Percentiles rank a stretch among this genome's conserved stretches.
phyloP scores from a whole-genome alignment of 1,284 basidiomycete genomes.

The Moesziomyces parantarcticus region DNA sequence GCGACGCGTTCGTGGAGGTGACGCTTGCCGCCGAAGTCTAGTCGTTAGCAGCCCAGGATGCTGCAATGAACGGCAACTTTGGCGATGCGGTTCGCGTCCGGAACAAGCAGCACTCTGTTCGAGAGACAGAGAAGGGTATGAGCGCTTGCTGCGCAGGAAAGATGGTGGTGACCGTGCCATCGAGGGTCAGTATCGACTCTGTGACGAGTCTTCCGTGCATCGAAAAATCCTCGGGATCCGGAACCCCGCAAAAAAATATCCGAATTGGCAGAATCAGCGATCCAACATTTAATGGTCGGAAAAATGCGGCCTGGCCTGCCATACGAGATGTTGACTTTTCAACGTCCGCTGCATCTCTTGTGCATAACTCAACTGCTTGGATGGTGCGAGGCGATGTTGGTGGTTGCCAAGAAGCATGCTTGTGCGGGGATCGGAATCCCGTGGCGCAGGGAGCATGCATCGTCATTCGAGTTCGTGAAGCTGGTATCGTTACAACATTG shows the following conservation, averaged over 20 bases:
- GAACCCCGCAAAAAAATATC: not conserved
- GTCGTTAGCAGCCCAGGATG: not conserved
- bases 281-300: not conserved
- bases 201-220: slow-evolving; percentile 14
- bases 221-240: slow-evolving; percentile 33
- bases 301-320: not conserved
- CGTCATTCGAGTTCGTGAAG: slow-evolving; percentile 16
- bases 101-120: too few species aligned
- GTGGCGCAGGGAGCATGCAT: not conserved
- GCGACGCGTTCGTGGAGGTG: too few species aligned
- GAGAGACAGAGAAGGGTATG: not conserved
- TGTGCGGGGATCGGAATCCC: too few species aligned
- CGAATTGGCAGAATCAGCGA: not conserved
- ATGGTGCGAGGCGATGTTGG: too few species aligned
- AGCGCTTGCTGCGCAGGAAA: not conserved
- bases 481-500: slow-evolving; percentile 25
- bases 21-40: too few species aligned
- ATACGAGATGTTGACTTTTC: slow-evolving; percentile 26
- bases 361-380: too few species aligned
- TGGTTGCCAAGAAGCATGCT: too few species aligned
- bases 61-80: not conserved
- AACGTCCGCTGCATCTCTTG: too few species aligned
- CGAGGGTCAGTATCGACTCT: not conserved
- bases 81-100: not conserved
- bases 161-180: not conserved